These are phyloP conservation scores for Didymella lethalis DNA, from an alignment of 2,329 filamentous ascomycete species.

Conservation along the genomic window DNA sequence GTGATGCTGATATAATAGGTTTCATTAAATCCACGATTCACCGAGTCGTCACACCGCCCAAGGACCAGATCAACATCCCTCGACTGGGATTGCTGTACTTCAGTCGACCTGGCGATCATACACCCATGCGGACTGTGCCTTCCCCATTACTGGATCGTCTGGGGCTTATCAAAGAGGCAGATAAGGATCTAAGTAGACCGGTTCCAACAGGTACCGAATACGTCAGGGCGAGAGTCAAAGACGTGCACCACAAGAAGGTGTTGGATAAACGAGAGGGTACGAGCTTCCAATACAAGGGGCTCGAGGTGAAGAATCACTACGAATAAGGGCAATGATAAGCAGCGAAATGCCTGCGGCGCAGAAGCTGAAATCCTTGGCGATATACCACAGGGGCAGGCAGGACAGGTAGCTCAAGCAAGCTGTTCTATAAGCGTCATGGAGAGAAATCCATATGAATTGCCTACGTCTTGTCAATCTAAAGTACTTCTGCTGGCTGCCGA, in stretches of 20 bases:
- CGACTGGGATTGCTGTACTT: slow-evolving; percentile 37
- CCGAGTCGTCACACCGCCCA: slow-evolving; percentile 58
- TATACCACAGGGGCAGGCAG: too few species aligned
- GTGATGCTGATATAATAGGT: slow-evolving; percentile 22
- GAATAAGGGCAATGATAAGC: slow-evolving; percentile 4
- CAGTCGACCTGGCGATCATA: slow-evolving; percentile 34
- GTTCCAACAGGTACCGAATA: slow-evolving; percentile 56
- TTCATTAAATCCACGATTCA: slow-evolving; percentile 59
- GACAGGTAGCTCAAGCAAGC: too few species aligned
- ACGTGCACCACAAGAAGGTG: slow-evolving; percentile 57
- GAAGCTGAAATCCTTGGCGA: too few species aligned
- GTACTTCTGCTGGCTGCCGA: too few species aligned
- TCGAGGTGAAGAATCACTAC: slow-evolving; percentile 52
- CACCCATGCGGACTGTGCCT: slow-evolving; percentile 44
- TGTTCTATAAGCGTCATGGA: too few species aligned
- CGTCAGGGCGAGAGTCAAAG: slow-evolving; percentile 57
- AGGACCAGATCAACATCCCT: slow-evolving; percentile 58
- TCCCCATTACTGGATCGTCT: slow-evolving; percentile 42
- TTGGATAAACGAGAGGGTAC: slow-evolving; percentile 56
- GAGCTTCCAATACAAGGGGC: slow-evolving; percentile 55
- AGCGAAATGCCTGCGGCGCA: too few species aligned
- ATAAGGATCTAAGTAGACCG: slow-evolving; percentile 48
- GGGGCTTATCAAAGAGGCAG: slow-evolving; percentile 52
- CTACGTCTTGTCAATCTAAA: too few species aligned
- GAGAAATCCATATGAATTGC: too few species aligned